Percentiles rank a stretch among this genome's conserved stretches.
phyloP scores from a whole-genome alignment of 2,329 filamentous ascomycete genomes.

The Hypoxylon sp. region DNA sequence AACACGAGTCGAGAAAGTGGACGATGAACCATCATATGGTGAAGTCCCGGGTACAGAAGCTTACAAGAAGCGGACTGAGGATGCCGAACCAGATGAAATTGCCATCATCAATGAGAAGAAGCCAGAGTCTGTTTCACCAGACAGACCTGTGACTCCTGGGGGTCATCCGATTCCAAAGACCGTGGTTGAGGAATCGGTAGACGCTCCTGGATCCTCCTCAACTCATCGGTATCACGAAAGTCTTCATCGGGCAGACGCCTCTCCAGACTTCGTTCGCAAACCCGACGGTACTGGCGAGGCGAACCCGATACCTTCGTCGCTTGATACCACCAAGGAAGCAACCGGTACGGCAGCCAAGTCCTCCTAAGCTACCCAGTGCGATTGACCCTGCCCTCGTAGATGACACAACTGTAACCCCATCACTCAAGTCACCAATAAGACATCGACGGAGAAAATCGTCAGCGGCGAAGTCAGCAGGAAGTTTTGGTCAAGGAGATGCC shows the following conservation, averaged over 20 bases:
- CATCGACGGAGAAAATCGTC: constrained; percentile 53
- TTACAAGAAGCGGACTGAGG: constrained; percentile 68
- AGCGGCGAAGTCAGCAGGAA: constrained; percentile 48
- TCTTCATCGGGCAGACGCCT: constrained; percentile 65
- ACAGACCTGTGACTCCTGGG: constrained; percentile 54
- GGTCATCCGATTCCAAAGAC: constrained; percentile 65
- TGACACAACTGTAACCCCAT: constrained; percentile 50
- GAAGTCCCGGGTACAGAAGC: constrained; percentile 74
- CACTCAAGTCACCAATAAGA: constrained; percentile 49
- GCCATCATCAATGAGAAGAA: constrained; percentile 61
- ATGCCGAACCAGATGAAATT: constrained; percentile 74
- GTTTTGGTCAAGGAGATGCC: constrained; percentile 51
- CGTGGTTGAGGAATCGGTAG: constrained; percentile 67
- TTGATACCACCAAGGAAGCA: constrained; percentile 53
- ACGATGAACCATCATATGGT: constrained; percentile 70
- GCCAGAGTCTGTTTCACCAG: constrained; percentile 48
- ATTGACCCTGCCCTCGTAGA: constrained; percentile 58
- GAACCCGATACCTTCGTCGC: constrained; percentile 48
- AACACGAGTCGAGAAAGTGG: constrained; percentile 71
- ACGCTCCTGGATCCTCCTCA: constrained; percentile 61
- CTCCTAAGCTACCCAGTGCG: constrained; percentile 55
- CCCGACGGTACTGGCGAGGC: constrained; percentile 58
- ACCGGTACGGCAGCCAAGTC: constrained; percentile 57
- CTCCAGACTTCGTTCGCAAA: constrained; percentile 65
- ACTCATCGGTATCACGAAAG: constrained; percentile 62